Conservation (phyloP, 2,329 filamentous ascomycete genomes). For the Penicillium decumbens region DNA sequence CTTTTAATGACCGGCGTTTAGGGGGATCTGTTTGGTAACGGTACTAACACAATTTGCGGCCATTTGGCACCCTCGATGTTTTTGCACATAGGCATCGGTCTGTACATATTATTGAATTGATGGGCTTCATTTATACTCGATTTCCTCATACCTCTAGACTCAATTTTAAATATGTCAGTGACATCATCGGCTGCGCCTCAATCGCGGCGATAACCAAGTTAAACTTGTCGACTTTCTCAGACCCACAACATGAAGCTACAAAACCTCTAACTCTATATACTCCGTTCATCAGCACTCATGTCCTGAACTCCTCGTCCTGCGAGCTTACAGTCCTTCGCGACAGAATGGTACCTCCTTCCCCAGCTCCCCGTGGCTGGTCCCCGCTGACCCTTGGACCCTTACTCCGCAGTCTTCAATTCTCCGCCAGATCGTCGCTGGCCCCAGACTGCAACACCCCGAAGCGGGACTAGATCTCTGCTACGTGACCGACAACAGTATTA, state of each 20-base stretch:
- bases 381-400: background rate
- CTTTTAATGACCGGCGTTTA: conserved; percentile 6
- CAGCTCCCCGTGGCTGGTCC: background rate
- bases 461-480: conserved; percentile 92
- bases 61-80: background rate
- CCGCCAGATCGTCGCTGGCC: conserved; percentile 85
- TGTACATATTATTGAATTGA: background rate
- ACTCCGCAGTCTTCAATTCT: conserved; percentile 63
- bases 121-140: background rate
- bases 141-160: background rate
- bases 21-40: background rate
- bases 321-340: background rate
- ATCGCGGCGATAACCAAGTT: conserved; percentile 4
- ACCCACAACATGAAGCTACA: background rate
- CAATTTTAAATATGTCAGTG: background rate
- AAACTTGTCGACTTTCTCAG: background rate
- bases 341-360: background rate
- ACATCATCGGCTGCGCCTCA: conserved; percentile 19
- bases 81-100: background rate
- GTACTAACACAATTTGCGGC: background rate
- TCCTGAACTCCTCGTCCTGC: background rate
- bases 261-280: background rate
- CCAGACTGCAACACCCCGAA: conserved; percentile 76
- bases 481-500: conserved; percentile 68
- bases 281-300: background rate